Percentiles rank a stretch among this genome's conserved stretches.
Conservation (phyloP, 176 grass and related monocot genomes). For the Melocanna baccifera region DNA sequence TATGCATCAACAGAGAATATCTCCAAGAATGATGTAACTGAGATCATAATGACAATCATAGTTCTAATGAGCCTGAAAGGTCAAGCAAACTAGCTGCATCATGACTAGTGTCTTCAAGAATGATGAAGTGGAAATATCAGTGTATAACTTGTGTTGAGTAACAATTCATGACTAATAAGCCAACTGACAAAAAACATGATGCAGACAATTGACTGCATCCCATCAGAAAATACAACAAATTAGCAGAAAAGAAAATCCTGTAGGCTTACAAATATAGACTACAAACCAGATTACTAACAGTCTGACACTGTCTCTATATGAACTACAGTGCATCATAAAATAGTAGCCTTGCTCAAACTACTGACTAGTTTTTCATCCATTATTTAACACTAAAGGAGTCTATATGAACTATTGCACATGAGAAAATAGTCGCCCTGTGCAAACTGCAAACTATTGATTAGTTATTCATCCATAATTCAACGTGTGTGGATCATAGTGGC, state of each 20-base stretch:
- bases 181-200: not conserved
- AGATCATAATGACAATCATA: not conserved
- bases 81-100: constrained; percentile 7
- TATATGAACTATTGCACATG: not conserved
- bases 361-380: not conserved
- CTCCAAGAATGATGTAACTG: not conserved
- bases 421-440: not conserved
- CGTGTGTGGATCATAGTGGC: no score
- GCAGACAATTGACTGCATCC: not conserved
- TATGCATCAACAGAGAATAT: not conserved
- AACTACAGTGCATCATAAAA: not conserved
- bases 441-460: not conserved
- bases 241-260: not conserved
- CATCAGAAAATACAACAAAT: not conserved
- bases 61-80: not conserved
- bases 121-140: constrained; percentile 2
- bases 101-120: not conserved
- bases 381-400: not conserved
- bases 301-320: not conserved
- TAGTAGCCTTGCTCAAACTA: not conserved
- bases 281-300: not conserved
- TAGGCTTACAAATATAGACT: not conserved
- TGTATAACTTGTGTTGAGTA: not conserved
- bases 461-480: constrained; percentile 3
- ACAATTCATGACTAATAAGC: not conserved